Conservation (phyloP, 345 rosid species). For the Eucalyptus sp. region DNA sequence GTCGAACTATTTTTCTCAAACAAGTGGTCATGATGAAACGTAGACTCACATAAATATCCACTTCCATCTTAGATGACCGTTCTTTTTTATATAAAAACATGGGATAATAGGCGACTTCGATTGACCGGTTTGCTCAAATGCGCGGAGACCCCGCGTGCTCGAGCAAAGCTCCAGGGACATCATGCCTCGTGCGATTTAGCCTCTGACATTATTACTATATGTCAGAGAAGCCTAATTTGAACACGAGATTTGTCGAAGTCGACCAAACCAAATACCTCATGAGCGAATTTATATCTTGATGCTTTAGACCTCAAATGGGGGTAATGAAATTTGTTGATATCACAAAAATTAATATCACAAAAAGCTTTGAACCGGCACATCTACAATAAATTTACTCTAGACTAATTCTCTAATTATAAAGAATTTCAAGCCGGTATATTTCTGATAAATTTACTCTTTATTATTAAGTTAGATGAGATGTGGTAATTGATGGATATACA, state of each 20-base stretch:
- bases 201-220: background rate
- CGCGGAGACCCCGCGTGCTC: background rate
- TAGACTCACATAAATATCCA: background rate
- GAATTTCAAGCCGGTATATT: too few species aligned
- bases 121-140: background rate
- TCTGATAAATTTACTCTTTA: fast-evolving
- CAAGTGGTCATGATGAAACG: background rate
- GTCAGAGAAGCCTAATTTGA: background rate
- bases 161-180: background rate
- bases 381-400: too few species aligned
- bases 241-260: background rate
- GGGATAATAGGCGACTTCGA: background rate
- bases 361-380: too few species aligned
- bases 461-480: fast-evolving
- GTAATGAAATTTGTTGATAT: background rate
- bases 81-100: background rate
- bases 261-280: background rate
- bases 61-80: background rate
- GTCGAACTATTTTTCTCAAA: background rate
- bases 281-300: background rate
- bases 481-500: fast-evolving
- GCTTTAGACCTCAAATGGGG: background rate
- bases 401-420: too few species aligned
- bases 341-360: too few species aligned
- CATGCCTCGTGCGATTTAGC: background rate